phyloP scores from a whole-genome alignment of 139 green algal species.

The Chlamydomonas sp. region DNA sequence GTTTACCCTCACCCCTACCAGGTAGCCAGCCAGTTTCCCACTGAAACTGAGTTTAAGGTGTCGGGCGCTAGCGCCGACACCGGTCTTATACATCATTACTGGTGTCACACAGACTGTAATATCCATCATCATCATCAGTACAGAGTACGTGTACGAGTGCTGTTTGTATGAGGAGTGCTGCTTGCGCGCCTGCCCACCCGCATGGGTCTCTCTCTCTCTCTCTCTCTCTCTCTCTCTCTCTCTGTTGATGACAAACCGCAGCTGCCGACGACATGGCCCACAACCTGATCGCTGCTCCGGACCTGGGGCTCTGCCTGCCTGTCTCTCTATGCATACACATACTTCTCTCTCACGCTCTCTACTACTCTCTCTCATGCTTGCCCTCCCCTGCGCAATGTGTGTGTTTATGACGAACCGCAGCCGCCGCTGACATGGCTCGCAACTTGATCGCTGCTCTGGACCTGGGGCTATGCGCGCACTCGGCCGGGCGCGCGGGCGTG shows the following conservation, averaged over 20 bases:
- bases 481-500: not conserved
- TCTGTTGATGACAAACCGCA: not conserved
- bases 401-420: not conserved
- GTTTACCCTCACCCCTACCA: too few relatives aligned
- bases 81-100: too few relatives aligned
- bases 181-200: too few relatives aligned
- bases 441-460: constrained; percentile 5
- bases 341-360: not conserved
- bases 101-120: too few relatives aligned
- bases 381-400: not conserved
- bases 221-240: not conserved
- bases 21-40: too few relatives aligned
- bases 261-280: not conserved
- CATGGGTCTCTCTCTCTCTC: too few relatives aligned
- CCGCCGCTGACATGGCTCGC: constrained; percentile 13
- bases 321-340: not conserved
- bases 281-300: not conserved
- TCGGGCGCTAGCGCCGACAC: too few relatives aligned
- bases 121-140: too few relatives aligned
- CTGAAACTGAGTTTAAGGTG: too few relatives aligned
- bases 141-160: too few relatives aligned
- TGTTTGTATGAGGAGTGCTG: too few relatives aligned
- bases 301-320: not conserved
- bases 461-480: not conserved
- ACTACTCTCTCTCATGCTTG: not conserved